These are phyloP conservation scores for Colletotrichum viniferum DNA, from an alignment of 2,329 filamentous ascomycete genomes.

Conservation along the genomic window DNA sequence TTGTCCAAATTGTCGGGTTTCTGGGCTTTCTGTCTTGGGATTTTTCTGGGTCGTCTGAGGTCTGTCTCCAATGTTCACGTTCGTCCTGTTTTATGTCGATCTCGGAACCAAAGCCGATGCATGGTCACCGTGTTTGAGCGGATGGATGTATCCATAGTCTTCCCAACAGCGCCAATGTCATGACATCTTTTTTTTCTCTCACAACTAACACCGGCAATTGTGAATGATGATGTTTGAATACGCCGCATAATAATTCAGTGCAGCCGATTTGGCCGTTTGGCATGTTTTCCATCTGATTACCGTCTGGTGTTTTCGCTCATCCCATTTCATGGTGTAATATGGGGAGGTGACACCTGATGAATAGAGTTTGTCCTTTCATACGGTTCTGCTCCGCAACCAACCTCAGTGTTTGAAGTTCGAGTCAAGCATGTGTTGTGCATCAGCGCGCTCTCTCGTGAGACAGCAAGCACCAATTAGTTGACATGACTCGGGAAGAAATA, in stretches of 20 bases:
- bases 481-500: background rate
- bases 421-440: background rate
- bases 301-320: background rate
- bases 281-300: background rate
- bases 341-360: background rate
- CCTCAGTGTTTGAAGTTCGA: background rate
- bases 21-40: background rate
- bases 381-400: background rate
- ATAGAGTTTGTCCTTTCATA: background rate
- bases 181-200: background rate
- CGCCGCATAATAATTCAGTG: too few species aligned
- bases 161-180: background rate
- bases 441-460: background rate
- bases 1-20: background rate
- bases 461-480: background rate
- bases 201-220: background rate
- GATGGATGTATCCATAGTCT: background rate
- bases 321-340: background rate
- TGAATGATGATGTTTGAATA: background rate
- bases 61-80: background rate
- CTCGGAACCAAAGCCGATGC: background rate
- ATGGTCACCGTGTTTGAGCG: background rate
- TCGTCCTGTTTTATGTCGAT: background rate
- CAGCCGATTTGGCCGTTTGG: background rate
- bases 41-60: background rate